Percentiles rank a stretch among this genome's conserved stretches.
These are phyloP conservation scores for Fusarium tricinctum DNA, from an alignment of 2,329 filamentous ascomycete species.

Conservation along the genomic window DNA sequence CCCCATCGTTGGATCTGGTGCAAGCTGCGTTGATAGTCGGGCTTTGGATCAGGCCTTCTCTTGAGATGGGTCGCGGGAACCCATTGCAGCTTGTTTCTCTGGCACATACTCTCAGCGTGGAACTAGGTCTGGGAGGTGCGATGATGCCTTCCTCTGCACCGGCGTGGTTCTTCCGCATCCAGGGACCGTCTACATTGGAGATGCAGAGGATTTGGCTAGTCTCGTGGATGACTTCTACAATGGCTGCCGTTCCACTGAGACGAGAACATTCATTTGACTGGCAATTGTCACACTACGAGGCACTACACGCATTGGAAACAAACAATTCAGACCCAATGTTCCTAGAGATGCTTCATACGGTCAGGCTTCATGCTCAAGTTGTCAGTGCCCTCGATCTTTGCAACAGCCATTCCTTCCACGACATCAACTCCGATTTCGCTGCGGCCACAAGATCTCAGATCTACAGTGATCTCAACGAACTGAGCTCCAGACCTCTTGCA, in stretches of 20 bases:
- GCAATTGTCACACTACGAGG: slow-evolving; percentile 22
- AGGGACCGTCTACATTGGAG: slow-evolving; percentile 19
- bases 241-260: slow-evolving; percentile 16
- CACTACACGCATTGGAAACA: slow-evolving; percentile 14
- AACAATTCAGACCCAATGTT: slow-evolving; percentile 9
- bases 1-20: slow-evolving; percentile 25
- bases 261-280: slow-evolving; percentile 21
- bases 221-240: slow-evolving; percentile 24
- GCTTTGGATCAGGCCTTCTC: slow-evolving; percentile 26
- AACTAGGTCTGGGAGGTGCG: slow-evolving; percentile 24
- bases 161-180: slow-evolving; percentile 31
- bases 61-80: slow-evolving; percentile 20
- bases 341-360: slow-evolving; percentile 22
- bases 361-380: slow-evolving; percentile 20
- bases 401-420: slow-evolving; percentile 7
- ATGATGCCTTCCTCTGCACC: slow-evolving; percentile 22
- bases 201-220: slow-evolving; percentile 32
- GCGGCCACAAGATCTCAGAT: not conserved
- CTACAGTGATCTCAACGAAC: not conserved
- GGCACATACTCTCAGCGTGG: slow-evolving; percentile 26
- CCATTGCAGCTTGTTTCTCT: slow-evolving; percentile 9
- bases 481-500: slow-evolving; percentile 23
- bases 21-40: slow-evolving; percentile 22
- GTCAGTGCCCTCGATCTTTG: slow-evolving; percentile 15
- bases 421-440: slow-evolving; percentile 7